These are phyloP conservation scores for Eremothecium gossypii DNA, from an alignment of 1,139 yeast species.

Conservation along the genomic window DNA sequence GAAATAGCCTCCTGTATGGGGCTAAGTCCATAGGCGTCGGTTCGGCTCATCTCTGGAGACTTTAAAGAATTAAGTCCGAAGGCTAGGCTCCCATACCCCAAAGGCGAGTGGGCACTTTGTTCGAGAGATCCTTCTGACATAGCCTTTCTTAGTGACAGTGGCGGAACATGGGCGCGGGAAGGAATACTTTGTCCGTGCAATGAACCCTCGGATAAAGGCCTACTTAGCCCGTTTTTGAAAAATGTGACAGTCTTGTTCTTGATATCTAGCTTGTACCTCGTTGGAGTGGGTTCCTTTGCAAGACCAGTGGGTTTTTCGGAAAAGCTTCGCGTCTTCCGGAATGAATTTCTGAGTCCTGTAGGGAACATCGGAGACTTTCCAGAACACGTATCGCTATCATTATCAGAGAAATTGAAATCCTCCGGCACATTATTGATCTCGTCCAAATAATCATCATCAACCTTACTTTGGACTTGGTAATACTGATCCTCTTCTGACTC, in stretches of 20 bases:
- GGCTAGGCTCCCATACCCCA: slow-evolving; percentile 4
- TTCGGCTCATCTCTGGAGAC: slow-evolving; percentile 21
- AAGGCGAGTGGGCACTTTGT: neutral
- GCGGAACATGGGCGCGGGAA: no score
- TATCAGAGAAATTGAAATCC: slow-evolving; percentile 45
- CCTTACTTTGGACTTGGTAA: slow-evolving; percentile 12
- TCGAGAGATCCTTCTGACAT: neutral
- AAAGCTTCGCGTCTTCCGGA: slow-evolving; percentile 28
- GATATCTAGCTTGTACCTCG: slow-evolving; percentile 42
- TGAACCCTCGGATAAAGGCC: neutral
- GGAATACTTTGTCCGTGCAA: no score
- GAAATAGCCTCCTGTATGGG: slow-evolving; percentile 28
- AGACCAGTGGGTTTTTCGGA: slow-evolving; percentile 27
- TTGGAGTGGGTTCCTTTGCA: slow-evolving; percentile 25
- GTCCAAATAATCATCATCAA: slow-evolving; percentile 34
- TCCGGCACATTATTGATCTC: slow-evolving; percentile 52
- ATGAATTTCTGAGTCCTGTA: slow-evolving; percentile 16
- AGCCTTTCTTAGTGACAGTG: no score
- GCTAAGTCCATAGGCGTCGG: slow-evolving; percentile 21
- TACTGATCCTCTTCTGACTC: slow-evolving; percentile 29
- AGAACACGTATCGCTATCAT: slow-evolving; percentile 19
- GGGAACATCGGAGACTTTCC: slow-evolving; percentile 17
- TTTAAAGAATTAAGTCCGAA: slow-evolving; percentile 17
- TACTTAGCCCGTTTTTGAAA: slow-evolving; percentile 29
- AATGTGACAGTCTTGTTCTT: slow-evolving; percentile 49